Evolutionary conservation across 2,329 filamentous ascomycete genomes (phyloP), one percentile per base, ranked within the genome.

Genomic region (Calonectria honghensis): DNA sequence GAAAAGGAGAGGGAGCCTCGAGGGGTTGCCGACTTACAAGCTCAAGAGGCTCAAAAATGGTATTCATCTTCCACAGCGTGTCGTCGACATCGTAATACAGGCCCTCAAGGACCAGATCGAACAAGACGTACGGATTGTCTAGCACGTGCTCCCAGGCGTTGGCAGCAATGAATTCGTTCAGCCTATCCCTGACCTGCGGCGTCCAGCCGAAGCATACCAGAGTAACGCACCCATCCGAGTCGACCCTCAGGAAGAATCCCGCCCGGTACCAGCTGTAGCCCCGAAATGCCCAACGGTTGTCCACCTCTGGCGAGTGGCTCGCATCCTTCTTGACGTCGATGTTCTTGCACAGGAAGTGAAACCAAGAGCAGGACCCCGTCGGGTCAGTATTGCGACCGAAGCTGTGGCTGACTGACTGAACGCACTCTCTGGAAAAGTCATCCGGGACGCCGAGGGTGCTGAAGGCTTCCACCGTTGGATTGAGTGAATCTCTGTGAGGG

Each of bases 311-410:
- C 0, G 71, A 52, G n/a, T 68, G 64, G 50, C 51, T 75, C 2
- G 57, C 75, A 2, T 74, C 73, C 27, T 76, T 77, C 67, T 73
- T 77, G 32, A 81, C 69, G 63, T 80, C 76, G 57, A 83, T 78
- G 70, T 81, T 82, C 75, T 85, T 85, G 75, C 80, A 85, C 24
- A 85, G 81, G 50, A 82, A 84, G 57, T 83, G 82, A 51, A 86
- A 85, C 84, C 83, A 86, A 0, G 81, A 77, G 39, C 77, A 79
- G 20, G 73, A 79, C 7, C 82, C 83, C 32, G 78, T 50, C 2
- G 39, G 64, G 45, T 80, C 79, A 18, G 77, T 82, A 9, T 77
- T 76, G 9, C 77, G 74, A 20, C 81, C 82, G 54, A 85, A 83
- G 73, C 84, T 85, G 75, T 85, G 84, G 45, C 79, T 83, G 6